Conservation (phyloP, 208 protist species). For the Naegleria gruberi region DNA sequence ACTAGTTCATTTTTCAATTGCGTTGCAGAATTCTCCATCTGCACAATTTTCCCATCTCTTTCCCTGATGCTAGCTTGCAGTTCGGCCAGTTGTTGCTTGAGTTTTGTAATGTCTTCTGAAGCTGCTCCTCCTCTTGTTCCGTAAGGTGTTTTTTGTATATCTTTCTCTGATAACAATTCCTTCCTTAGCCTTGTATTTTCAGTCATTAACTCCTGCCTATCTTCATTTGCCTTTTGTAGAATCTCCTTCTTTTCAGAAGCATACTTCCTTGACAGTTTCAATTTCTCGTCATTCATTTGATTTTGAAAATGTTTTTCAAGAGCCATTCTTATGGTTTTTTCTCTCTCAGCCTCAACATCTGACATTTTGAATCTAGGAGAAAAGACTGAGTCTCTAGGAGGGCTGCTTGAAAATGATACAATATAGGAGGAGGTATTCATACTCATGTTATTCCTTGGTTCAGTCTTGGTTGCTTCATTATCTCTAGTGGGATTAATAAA, state of each 20-base stretch:
- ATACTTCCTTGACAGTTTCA: not conserved
- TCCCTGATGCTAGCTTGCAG: not conserved
- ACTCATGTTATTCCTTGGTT: not conserved
- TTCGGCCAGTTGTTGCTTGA: not conserved
- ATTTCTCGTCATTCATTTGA: not conserved
- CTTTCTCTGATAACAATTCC: not conserved
- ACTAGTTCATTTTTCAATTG: not conserved
- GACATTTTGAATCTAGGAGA: too few species aligned
- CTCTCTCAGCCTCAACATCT: too few species aligned
- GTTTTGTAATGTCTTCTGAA: not conserved
- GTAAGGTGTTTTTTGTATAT: not conserved
- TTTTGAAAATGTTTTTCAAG: not conserved
- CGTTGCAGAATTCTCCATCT: not conserved
- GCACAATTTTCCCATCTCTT: not conserved
- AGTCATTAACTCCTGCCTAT: not conserved
- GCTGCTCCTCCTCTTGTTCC: not conserved
- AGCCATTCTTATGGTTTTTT: not conserved
- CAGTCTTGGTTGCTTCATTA: not conserved
- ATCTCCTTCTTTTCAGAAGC: slow-evolving; percentile 15
- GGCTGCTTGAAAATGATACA: not conserved
- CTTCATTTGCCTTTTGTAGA: slow-evolving; percentile 8
- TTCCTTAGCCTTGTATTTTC: slow-evolving; percentile 2
- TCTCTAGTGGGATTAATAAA: too few species aligned
- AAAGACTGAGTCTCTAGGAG: too few species aligned
- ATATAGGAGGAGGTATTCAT: not conserved